Base-by-base conservation (phyloP, 148 eudicot species). In the Nepenthes gracilis region DNA sequence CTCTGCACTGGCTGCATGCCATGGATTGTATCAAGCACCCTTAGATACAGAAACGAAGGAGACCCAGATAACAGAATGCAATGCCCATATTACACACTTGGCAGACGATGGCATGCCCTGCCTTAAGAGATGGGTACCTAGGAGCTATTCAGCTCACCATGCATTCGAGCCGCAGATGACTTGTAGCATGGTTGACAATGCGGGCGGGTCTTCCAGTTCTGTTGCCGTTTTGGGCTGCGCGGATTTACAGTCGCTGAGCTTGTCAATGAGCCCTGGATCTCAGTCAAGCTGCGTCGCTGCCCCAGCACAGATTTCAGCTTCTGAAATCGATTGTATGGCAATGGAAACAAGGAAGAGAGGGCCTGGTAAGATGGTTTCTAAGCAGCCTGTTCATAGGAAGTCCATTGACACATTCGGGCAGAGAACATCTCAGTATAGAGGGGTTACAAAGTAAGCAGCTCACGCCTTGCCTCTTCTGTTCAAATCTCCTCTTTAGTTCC, bases 361-460 rank as follows among this genome's bases (percentile, higher is more conserved):
- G 2, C 45, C 62, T 63, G 70, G 48, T 14, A 73, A 72, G 55
- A 67, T 66, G 47, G 66, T 54, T 60, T 68, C 65, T 33, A 82
- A 77, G 59, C 77, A 68, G 47, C 61, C 79, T 69, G 75, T 76
- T 64, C 87, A 79, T 64, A 74, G 87, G 71, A 82, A 82, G 70
- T 79, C 87, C 55, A 67, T 82, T 47, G 83, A 82, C 47, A 85
- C 92, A 48, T 88, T 88, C 76, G 96, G 92, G 23, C 92, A 85
- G 64, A 78, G 96, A 66, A 88, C 96, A 34, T 88, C 96, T 59
- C 96, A 88, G 70, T 88, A 55, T 60, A 77, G 96, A 72, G 96
- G 96, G 45, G 96, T 88, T 35, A 88, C 96, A n/a, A 85, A 86
- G 96, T 85, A 43, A 65, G 71, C 67, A 2, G 4, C 15, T 4